Base-by-base conservation (phyloP, 1,139 yeast genomes). In the Suhomyces guaymorum region DNA sequence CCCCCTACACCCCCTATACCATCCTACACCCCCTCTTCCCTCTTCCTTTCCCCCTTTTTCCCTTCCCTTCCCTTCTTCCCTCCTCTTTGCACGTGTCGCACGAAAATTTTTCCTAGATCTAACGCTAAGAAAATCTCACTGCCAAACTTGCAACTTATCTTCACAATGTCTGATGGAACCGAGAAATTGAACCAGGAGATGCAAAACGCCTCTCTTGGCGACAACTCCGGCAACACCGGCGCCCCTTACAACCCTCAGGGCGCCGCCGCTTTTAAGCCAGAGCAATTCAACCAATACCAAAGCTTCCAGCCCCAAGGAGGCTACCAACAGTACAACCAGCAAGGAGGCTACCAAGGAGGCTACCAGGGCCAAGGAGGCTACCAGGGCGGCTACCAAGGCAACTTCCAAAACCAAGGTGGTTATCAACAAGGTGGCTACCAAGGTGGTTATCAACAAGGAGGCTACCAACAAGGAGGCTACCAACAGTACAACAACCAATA, bases 141-240 rank as follows among this genome's bases (percentile, higher is more conserved):
- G 24, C 17, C 24, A 20, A 15, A 14, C 5, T 15, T n/a, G 10
- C 9, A 19, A 21, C 8, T 20, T 26, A 26, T 36, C 25, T 16
- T 19, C 7, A 52, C 21, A 29, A 74, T 75, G 81, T 70, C 80
- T 35, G 75, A 71, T 40, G 63, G 58, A 40, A 64, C 66, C 42
- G 58, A 57, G 37, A 69, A 78, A 41, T 63, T 80, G 66, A 62
- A 77, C 35, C 70, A 76, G 46, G 78, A 76, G 52, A 61, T 81
- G 51, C 75, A 73, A 45, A 72, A 77, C 48, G 58, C 75, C 44
- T 63, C 71, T 30, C 45, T 70, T 41, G 61, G 55, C 44, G 34
- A 50, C n/a, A n/a, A n/a, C 46, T 35, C 49, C 38, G 37, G 44
- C 41, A 33, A 54, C 55, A 42, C 51, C 52, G 65, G 72, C 34